Conservation (phyloP, 306 rosid species). For the Dryas drummondii region DNA sequence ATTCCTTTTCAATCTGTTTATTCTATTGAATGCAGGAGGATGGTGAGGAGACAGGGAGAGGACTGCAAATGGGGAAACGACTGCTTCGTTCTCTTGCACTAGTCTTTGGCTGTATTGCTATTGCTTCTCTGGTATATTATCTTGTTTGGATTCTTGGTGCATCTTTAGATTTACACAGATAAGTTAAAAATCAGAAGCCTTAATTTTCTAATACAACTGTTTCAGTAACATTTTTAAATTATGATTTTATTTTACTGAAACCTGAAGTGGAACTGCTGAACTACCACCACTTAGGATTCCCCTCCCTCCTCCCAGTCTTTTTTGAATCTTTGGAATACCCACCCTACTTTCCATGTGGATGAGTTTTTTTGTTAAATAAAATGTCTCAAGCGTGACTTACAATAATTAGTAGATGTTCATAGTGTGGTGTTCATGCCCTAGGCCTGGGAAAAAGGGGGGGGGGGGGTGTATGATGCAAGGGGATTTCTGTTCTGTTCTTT, state of each 20-base stretch:
- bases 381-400: too few species aligned
- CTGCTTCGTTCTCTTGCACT: constrained; percentile 78
- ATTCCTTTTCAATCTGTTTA: constrained; percentile 9
- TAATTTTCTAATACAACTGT: neutral
- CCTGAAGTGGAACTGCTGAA: too few species aligned
- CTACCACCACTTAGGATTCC: too few species aligned
- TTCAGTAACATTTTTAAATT: too few species aligned
- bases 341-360: too few species aligned
- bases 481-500: neutral
- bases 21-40: constrained; percentile 64
- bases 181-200: neutral
- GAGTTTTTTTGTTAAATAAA: too few species aligned
- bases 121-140: constrained; percentile 75
- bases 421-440: too few species aligned
- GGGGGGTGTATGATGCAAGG: neutral
- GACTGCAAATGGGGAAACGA: constrained; percentile 89
- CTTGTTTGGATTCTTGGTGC: constrained; percentile 30
- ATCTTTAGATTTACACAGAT: constrained; percentile 3
- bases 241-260: too few species aligned
- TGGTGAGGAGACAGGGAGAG: constrained; percentile 89
- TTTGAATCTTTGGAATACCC: too few species aligned
- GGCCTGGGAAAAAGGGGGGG: neutral
- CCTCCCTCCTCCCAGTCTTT: too few species aligned
- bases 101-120: constrained; percentile 87
- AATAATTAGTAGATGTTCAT: too few species aligned